Base-by-base conservation (phyloP, 495 filamentous ascomycete genomes). In the Cryomyces minteri region DNA sequence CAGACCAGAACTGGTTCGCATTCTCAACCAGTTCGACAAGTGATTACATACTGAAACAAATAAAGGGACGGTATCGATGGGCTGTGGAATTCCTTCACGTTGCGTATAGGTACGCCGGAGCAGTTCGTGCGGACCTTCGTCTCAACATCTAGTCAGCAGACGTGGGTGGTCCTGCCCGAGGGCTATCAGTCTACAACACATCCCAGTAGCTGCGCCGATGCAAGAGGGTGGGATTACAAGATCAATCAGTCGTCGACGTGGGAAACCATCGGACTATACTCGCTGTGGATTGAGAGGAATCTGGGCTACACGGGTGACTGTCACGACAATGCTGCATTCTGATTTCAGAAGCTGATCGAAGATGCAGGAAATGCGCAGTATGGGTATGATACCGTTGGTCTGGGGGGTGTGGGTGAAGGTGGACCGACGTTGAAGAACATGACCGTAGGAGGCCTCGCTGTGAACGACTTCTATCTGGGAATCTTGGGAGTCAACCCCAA, bases 161-260 rank as follows among this genome's bases (percentile, higher is more conserved):
- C 58, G 7, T 51, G 65, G 46, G 62, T 62, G 2, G 59, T 66
- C 10, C 33, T 63, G 36, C 60, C 65, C 0, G 54, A 64, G 39
- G 67, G 61, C 14, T 73, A 69, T 46, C 31, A 48, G 4, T 51
- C 54, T 9, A 50, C 50, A 1, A 37, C 43, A 1, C 52, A 56
- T 1, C 53, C 58, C 4, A 30, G 50, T 4, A 53, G 61, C 31
- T 77, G 74, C 50, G 53, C 55, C 1, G 54, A 62, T 6, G 56
- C 59, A 6, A 57, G 72, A 43, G 74, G 74, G 5, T 54, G 51
- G 2, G 40, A 67, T 8, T 76, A 70, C 58, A 63, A 69, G 43
- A 43, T 54, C n/a, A 71, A 64, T 32, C 31, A 47, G 6, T 75
- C 72, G 2, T 64, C 62, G 1, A 74, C 60, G 4, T 77, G 70